Conservation (phyloP, 1,139 yeast genomes). For the Saccharomyces uvarum region DNA sequence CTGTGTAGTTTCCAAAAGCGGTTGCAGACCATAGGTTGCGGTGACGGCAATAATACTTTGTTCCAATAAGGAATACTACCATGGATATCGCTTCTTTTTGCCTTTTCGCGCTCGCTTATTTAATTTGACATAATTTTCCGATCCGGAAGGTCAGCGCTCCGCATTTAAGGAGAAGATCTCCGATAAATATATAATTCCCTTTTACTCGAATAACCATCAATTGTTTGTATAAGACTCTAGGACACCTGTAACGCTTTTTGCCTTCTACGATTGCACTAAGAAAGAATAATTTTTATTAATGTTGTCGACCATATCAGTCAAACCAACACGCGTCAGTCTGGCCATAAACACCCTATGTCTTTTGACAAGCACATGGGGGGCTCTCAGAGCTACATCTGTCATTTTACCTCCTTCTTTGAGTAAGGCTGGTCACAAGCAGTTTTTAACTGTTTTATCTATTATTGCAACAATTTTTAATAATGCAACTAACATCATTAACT, state of each 20-base stretch:
- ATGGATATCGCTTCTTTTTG: background rate
- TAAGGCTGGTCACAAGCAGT: slow-evolving; percentile 59
- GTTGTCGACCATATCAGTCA: background rate
- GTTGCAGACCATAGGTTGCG: background rate
- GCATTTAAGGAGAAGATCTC: background rate
- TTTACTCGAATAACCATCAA: background rate
- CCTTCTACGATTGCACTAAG: background rate
- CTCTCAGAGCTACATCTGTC: slow-evolving; percentile 22
- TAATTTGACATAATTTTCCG: background rate
- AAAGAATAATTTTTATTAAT: background rate
- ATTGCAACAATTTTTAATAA: slow-evolving; percentile 39
- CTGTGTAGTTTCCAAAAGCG: no score
- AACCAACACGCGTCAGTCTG: background rate
- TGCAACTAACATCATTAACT: slow-evolving; percentile 17
- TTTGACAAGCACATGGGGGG: slow-evolving; percentile 25
- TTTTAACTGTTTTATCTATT: slow-evolving; percentile 56
- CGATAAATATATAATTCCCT: background rate
- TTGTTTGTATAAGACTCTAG: background rate
- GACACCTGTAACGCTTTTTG: background rate
- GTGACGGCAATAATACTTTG: background rate
- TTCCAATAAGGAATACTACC: background rate
- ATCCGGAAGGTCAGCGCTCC: background rate
- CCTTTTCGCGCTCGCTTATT: background rate
- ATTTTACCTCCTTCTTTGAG: slow-evolving; percentile 43
- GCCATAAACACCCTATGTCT: slow-evolving; percentile 12